Base-by-base conservation (phyloP, 495 filamentous ascomycete species). In the Penicillium lagena region DNA sequence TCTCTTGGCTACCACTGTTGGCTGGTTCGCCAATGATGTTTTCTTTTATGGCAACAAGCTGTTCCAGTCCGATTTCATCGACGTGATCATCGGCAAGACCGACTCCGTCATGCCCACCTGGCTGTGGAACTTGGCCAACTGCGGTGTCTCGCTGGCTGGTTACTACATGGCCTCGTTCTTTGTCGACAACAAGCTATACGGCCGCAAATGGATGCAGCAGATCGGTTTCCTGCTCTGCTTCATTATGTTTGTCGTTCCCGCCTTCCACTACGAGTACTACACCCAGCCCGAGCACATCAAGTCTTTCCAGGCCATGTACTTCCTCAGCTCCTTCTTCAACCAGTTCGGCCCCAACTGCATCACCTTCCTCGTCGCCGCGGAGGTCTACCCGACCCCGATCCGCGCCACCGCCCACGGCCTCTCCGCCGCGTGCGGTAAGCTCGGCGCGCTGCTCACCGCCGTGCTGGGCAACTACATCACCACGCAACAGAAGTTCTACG, bases 11-110 rank as follows among this genome's bases (percentile, higher is more conserved):
- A 95, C 90, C 27, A 79, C 87, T 27, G 83, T 83, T 39, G 77
- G 77, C 12, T 96, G 90, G 89, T 96, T 86, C 62, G 82, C 79
- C 69, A 96, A 95, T 61, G 90, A 95, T 63, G 80, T 96, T 13
- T 95, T 96, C 78, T 96, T 96, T 72, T 96, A 96, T 66, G 90
- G 89, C 51, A 96, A 95, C 84, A 95, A 95, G 78, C 82, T 96
- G 32, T 96, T 96, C 76, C 89, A 94, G 67, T 75, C 73, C 51
- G 78, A 90, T 59, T 96, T 96, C 64, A 94, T 95, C 58, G 65
- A 53, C 1, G 82, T 87, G 55, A 79, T 95, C 45, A 82, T 80
- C 43, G 73, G 75, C 10, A 53, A 65, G 29, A 70, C 75, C 47
- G 60, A 66, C 1, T 86, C 83, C 0, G 76, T 95, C 50, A 85